Conservation (phyloP, 31 red algal genomes). For the Asparagopsis taxiformis region DNA sequence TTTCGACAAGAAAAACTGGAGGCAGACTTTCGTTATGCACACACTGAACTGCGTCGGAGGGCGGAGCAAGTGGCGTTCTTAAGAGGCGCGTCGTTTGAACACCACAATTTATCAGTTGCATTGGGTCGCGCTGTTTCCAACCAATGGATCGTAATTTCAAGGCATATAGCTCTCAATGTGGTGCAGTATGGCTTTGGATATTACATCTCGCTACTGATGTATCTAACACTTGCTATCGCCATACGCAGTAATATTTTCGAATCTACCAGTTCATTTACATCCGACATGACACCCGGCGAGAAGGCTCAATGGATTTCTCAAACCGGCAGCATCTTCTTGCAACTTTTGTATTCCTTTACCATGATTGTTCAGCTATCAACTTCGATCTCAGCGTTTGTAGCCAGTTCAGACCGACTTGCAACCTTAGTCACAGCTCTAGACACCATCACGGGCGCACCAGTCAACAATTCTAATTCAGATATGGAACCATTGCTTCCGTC, state of each 20-base stretch:
- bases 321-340: conserved; percentile 83
- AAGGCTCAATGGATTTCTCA: conserved; percentile 86
- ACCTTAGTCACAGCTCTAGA: conserved; percentile 9
- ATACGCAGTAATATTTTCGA: conserved; percentile 47
- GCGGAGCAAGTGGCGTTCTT: conserved; percentile 69
- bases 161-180: conserved; percentile 62
- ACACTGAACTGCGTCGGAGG: conserved; percentile 58
- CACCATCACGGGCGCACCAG: neutral
- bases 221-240: conserved; percentile 57
- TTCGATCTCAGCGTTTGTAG: conserved; percentile 37
- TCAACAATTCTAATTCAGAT: too few relatives aligned
- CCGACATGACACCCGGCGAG: conserved; percentile 34
- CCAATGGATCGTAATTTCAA: conserved; percentile 49
- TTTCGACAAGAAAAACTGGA: conserved; percentile 64
- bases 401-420: conserved; percentile 42
- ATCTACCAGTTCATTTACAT: conserved; percentile 11
- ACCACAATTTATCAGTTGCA: conserved; percentile 13
- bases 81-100: conserved; percentile 53
- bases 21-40: conserved; percentile 70
- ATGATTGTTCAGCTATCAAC: conserved; percentile 65
- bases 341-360: conserved; percentile 78
- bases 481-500: too few relatives aligned
- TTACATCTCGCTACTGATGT: conserved; percentile 74
- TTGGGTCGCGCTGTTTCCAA: conserved; percentile 42
- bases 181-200: conserved; percentile 80